Evolutionary conservation across 1,284 basidiomycete species (phyloP).

Genomic region (Apiotrichum montevideense): DNA sequence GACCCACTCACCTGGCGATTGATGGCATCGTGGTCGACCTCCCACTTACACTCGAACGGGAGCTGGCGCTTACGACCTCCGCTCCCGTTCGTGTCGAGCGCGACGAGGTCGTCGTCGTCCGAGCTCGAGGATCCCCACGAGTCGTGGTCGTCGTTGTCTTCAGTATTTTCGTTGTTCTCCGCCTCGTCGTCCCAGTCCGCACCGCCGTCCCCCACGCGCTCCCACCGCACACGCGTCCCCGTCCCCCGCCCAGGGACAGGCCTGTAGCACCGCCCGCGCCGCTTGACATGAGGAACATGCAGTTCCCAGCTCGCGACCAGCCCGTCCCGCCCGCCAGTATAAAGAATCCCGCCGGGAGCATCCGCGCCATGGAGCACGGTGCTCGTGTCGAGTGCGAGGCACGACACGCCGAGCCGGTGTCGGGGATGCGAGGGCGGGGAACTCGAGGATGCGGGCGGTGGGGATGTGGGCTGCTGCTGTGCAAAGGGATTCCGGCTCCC

Average conservation of each 20-base stretch:
- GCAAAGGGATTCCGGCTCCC: conserved; percentile 11
- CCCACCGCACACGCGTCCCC: conserved; percentile 30
- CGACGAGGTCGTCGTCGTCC: not conserved
- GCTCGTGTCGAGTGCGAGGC: conserved; percentile 76
- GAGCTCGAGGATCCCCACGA: not conserved
- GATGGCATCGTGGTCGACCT: conserved; percentile 54
- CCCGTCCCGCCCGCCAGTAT: conserved; percentile 88
- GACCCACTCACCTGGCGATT: conserved; percentile 17
- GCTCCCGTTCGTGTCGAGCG: conserved; percentile 1
- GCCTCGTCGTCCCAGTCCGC: conserved; percentile 62
- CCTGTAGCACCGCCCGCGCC: conserved; percentile 46
- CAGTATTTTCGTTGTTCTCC: conserved; percentile 34
- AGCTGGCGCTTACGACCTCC: conserved; percentile 32
- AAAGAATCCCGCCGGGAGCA: conserved; percentile 82
- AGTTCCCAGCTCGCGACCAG: conserved; percentile 89
- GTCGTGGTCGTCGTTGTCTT: conserved; percentile 41
- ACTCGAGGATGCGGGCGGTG: conserved; percentile 16
- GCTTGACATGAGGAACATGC: conserved; percentile 57
- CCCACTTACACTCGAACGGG: conserved; percentile 70
- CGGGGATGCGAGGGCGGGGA: conserved; percentile 53
- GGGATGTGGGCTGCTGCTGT: conserved; percentile 8
- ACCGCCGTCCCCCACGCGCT: conserved; percentile 40
- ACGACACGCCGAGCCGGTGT: conserved; percentile 79
- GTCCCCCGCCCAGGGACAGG: conserved; percentile 18
- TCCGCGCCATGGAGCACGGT: conserved; percentile 61